phyloP scores from a whole-genome alignment of 2,329 filamentous ascomycete species.

The Ploettnerulaceae sp. region DNA sequence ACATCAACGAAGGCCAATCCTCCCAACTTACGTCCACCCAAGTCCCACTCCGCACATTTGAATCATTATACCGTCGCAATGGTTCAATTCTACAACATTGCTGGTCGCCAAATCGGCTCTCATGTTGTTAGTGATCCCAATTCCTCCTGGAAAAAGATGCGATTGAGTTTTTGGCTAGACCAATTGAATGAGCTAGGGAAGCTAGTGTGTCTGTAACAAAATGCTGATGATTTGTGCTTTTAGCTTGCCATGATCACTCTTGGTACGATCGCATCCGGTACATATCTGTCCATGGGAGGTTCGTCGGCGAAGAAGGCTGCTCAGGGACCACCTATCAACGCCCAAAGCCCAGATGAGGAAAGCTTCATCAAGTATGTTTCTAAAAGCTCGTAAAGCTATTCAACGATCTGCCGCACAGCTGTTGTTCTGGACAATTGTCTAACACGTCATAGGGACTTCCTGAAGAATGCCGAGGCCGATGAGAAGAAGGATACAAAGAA shows the following conservation, averaged over 20 bases:
- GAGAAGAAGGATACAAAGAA: slow-evolving; percentile 19
- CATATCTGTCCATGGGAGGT: slow-evolving; percentile 23
- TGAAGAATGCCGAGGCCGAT: slow-evolving; percentile 23
- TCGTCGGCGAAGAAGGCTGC: slow-evolving; percentile 25
- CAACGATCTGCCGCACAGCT: not conserved
- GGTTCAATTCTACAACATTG: slow-evolving; percentile 33
- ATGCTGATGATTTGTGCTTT: slow-evolving; percentile 18
- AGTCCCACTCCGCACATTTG: slow-evolving; percentile 2
- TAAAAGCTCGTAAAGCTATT: not conserved
- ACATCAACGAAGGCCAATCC: slow-evolving; percentile 26
- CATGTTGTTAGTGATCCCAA: slow-evolving; percentile 30
- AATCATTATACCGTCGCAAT: slow-evolving; percentile 28
- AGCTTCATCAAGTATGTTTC: slow-evolving; percentile 35
- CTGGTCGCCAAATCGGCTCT: slow-evolving; percentile 34
- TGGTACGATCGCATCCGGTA: slow-evolving; percentile 22
- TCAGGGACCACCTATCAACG: slow-evolving; percentile 34
- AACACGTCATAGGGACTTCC: slow-evolving; percentile 24
- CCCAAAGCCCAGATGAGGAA: slow-evolving; percentile 34
- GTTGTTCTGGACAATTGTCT: slow-evolving; percentile 1
- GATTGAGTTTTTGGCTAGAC: slow-evolving; percentile 15
- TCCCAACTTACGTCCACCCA: slow-evolving; percentile 13
- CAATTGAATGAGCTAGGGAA: slow-evolving; percentile 10
- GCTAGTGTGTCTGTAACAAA: not conserved
- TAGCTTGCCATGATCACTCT: slow-evolving; percentile 34
- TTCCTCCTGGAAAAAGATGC: slow-evolving; percentile 7